Percentiles rank a stretch among this genome's conserved stretches.
Evolutionary conservation across 1,284 basidiomycete species (phyloP).

Genomic region (Fomes fomentarius): DNA sequence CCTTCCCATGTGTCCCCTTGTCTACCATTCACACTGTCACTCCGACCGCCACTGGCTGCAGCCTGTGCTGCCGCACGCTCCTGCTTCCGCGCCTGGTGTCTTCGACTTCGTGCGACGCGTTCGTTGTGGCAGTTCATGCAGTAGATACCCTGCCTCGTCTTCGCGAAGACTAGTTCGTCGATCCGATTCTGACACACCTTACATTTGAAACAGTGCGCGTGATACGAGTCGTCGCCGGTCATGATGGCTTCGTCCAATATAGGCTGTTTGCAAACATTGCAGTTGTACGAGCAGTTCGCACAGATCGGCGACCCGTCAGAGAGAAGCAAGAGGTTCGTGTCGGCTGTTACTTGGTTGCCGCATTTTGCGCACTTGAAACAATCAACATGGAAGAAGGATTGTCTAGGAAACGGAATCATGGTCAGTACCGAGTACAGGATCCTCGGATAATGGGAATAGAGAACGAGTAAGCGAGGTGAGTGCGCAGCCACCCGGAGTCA

Average conservation of each 20-base stretch:
- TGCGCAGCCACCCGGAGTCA: too few species aligned
- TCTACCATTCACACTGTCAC: slow-evolving; percentile 15
- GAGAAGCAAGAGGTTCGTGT: slow-evolving; percentile 94
- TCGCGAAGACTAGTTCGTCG: slow-evolving; percentile 98
- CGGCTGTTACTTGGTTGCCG: slow-evolving; percentile 79
- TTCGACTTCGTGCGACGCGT: slow-evolving; percentile 88
- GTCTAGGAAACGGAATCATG: slow-evolving; percentile 44
- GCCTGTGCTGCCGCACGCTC: slow-evolving; percentile 47
- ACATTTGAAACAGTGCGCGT: slow-evolving; percentile 98
- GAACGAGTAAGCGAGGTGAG: not conserved
- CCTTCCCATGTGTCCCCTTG: slow-evolving; percentile 18
- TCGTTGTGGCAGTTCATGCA: slow-evolving; percentile 98
- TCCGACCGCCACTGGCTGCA: slow-evolving; percentile 12
- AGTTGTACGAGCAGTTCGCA: slow-evolving; percentile 95
- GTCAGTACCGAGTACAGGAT: slow-evolving; percentile 5
- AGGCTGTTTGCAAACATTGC: slow-evolving; percentile 88
- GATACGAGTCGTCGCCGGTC: slow-evolving; percentile 98
- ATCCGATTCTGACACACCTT: slow-evolving; percentile 93
- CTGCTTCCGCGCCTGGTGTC: slow-evolving; percentile 78
- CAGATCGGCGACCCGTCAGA: slow-evolving; percentile 98
- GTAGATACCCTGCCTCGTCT: slow-evolving; percentile 98
- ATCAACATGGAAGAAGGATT: slow-evolving; percentile 83
- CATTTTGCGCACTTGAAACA: slow-evolving; percentile 89
- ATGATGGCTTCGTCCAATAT: slow-evolving; percentile 98
- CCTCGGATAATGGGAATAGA: not conserved